Evolutionary conservation across 768 basidiomycete genomes (phyloP), one percentile per base, ranked within the genome.

Genomic region (Boletus rex-veris): DNA sequence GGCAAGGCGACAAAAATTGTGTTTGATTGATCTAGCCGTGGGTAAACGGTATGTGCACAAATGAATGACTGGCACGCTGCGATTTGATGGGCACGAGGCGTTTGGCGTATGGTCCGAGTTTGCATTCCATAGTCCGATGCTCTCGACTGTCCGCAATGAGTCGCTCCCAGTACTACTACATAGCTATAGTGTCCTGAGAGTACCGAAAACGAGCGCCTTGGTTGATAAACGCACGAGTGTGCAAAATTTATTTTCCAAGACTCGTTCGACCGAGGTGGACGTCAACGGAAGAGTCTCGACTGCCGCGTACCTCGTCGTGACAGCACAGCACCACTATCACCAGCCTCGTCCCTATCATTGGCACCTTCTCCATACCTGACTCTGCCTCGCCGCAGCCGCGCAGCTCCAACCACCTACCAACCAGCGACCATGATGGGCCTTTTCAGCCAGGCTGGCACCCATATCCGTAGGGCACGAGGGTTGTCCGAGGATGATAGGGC

Each of bases 1-100:
- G 78, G 78, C 19, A 82, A 75, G 2, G 84, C 88, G n/a, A 88
- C 82, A 10, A 90, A 88, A 76, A 90, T 90, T 58, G 84, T 83
- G 44, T 92, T 92, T 65, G 65, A 67, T 21, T 79, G 74, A 67
- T 63, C n/a, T 42, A 45, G 50, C 7, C 31, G 53, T 37, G 54
- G 48, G 46, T 21, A 19, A 19, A 5, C 28, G 37, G 31, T 6
- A 46, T 19, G 15, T 12, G 8, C 2, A 21, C 18, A 35, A 11
- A 58, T 15, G 56, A 21, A 57, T 35, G 52, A 35, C 54, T n/a
- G n/a, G n/a, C 48, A 14, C 45, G 42, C 11, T 57, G 47, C 48
- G 36, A 49, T 57, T 57, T 50, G 44, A 61, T 61, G 58, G 45
- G 52, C 47, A 49, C 16, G 51, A 31, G 35, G 58, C 35, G 5